Evolutionary conservation across 768 basidiomycete species (phyloP).

Genomic region (Rubroboletus pulcherrimus): DNA sequence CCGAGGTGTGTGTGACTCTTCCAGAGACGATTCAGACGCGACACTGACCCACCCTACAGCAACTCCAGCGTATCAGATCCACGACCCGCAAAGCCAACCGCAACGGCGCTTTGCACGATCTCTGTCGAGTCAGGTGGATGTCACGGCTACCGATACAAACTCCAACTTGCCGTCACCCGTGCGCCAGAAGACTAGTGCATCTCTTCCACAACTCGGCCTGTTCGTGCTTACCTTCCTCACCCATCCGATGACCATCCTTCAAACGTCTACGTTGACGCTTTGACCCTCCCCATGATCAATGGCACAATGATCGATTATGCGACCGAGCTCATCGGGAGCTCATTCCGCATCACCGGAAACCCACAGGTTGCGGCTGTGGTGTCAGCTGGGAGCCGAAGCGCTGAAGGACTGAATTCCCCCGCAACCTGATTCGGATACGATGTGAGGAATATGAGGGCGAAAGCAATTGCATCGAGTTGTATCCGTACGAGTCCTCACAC

Average conservation of each 20-base stretch:
- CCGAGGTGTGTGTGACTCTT: constrained; percentile 48
- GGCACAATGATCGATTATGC: constrained; percentile 89
- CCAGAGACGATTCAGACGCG: neutral
- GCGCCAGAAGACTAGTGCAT: constrained; percentile 84
- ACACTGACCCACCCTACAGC: constrained; percentile 43
- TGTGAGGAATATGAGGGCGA: no score
- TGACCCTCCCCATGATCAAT: constrained; percentile 80
- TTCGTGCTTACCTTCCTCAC: constrained; percentile 37
- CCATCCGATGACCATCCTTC: constrained; percentile 67
- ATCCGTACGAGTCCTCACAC: neutral
- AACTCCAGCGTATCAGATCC: constrained; percentile 56
- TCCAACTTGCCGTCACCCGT: constrained; percentile 66
- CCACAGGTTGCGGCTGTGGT: constrained; percentile 95
- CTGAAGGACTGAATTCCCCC: neutral
- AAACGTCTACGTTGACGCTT: constrained; percentile 78
- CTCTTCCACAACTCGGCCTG: neutral
- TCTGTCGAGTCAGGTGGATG: constrained; percentile 93
- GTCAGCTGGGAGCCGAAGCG: constrained; percentile 93
- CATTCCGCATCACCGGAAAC: constrained; percentile 79
- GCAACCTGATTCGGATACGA: no score
- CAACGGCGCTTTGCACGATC: constrained; percentile 66
- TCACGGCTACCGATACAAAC: constrained; percentile 95
- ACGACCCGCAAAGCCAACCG: constrained; percentile 51
- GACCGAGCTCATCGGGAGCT: constrained; percentile 92
- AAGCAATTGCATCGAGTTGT: no score